Evolutionary conservation across 2,329 filamentous ascomycete species (phyloP), one percentile per base, ranked within the genome.

Genomic region (Aspergillus viridinutans): DNA sequence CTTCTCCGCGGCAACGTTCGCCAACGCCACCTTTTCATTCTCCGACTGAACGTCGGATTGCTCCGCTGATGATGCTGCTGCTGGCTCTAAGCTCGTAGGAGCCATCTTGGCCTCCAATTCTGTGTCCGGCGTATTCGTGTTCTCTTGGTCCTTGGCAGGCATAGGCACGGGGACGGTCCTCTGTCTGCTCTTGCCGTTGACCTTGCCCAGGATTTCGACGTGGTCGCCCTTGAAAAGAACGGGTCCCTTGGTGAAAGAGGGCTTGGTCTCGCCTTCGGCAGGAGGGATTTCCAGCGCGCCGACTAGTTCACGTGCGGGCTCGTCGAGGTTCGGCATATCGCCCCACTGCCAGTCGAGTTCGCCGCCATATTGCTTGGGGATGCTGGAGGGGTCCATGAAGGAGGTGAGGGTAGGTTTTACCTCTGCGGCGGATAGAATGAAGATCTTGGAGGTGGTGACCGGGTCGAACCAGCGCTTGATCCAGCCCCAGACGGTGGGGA

Each of bases 391-490:
- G 53, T 96, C 89, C 71, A 97, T 91, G 76, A 93, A 97, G 54
- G 85, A 80, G 62, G 87, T 83, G 26, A 97, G 84, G 1, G 90
- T 93, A 17, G 87, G 79, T 64, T 87, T 83, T 53, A 95, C 88
- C 74, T 96, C 90, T 55, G 83, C 71, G 8, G 85, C 79, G 50
- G 82, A 81, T 54, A 97, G 84, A 66, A 97, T 94, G 74, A 96
- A 96, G 72, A 97, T 97, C 79, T 97, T 97, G 67, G 90, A 94
- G 3, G 92, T 90, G 35, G 93, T 97, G 60, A 92, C 91, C 6
- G 92, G 92, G 76, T 92, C 89, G 69, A 96, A 96, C 92, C 92
- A 96, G 69, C 89, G 88, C 81, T 96, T 96, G 76, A 96, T 84
- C 91, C 92, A 96, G 63, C 90, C 86, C 92, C 92, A 74, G 58